These are phyloP conservation scores for Keithomyces neogunnii DNA, from an alignment of 2,329 filamentous ascomycete species.

Conservation along the genomic window DNA sequence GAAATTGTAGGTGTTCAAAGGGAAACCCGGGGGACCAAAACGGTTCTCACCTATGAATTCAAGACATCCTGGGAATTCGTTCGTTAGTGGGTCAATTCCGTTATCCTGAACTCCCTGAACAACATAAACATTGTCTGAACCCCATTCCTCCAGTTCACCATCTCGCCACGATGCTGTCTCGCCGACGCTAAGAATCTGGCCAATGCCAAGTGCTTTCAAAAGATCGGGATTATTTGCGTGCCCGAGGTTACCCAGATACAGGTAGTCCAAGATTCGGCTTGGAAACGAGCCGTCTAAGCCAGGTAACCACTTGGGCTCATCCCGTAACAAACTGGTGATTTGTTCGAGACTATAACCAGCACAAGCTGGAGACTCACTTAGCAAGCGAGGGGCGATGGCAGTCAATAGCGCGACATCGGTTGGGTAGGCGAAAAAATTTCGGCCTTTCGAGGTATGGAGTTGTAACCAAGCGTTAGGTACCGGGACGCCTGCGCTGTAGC, in stretches of 20 bases:
- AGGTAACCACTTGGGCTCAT: conserved; percentile 71
- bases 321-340: conserved; percentile 41
- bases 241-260: conserved; percentile 89
- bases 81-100: conserved; percentile 83
- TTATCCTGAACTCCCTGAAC: conserved; percentile 91
- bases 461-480: conserved; percentile 81
- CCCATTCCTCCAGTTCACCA: conserved; percentile 64
- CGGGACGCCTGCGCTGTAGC: conserved; percentile 77
- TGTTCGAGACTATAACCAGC: conserved; percentile 41
- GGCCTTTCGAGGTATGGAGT: conserved; percentile 68
- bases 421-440: conserved; percentile 95
- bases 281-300: conserved; percentile 85
- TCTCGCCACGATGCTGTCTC: conserved; percentile 78
- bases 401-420: conserved; percentile 80
- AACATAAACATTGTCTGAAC: conserved; percentile 66
- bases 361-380: conserved; percentile 58
- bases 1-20: background rate
- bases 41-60: conserved; percentile 70
- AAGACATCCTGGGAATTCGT: conserved; percentile 77
- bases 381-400: conserved; percentile 64
- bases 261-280: conserved; percentile 80
- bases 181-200: conserved; percentile 83
- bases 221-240: conserved; percentile 93
- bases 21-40: background rate
- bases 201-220: conserved; percentile 70